phyloP scores from a whole-genome alignment of 2,329 filamentous ascomycete genomes.

The Hypoxylon sp. region DNA sequence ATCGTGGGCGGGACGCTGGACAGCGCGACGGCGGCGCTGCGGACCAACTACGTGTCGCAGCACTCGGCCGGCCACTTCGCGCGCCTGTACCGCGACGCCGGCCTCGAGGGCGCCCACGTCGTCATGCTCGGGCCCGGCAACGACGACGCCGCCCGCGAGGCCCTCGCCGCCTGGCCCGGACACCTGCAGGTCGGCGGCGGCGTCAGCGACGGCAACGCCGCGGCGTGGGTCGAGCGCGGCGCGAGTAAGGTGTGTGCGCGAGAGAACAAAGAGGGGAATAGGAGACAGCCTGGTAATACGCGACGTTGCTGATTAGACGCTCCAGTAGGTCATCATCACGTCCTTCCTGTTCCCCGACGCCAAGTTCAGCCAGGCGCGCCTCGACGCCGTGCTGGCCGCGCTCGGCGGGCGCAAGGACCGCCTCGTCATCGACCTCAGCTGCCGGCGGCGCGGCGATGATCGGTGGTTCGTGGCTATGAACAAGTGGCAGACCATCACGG shows the following conservation, averaged over 20 bases:
- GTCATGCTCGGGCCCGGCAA: conserved; percentile 96
- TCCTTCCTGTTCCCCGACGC: conserved; percentile 91
- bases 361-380: conserved; percentile 77
- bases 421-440: conserved; percentile 95
- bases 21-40: conserved; percentile 69
- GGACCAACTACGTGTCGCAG: conserved; percentile 92
- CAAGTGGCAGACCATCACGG: conserved; percentile 97
- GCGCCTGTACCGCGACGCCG: conserved; percentile 77
- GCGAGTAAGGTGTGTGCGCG: conserved; percentile 77
- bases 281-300: background rate
- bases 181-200: conserved; percentile 93
- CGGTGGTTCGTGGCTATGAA: conserved; percentile 98
- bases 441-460: conserved; percentile 73
- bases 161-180: conserved; percentile 78
- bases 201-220: conserved; percentile 84
- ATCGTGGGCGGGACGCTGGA: conserved; percentile 95
- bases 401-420: conserved; percentile 78
- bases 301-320: conserved; percentile 11
- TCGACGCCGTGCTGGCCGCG: conserved; percentile 76
- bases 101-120: conserved; percentile 83
- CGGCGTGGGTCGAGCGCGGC: conserved; percentile 84
- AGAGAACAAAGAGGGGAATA: background rate
- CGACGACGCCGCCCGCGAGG: conserved; percentile 78
- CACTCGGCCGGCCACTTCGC: conserved; percentile 85
- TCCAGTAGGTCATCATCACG: conserved; percentile 88